phyloP scores from a whole-genome alignment of 352 stramenopile genomes.

The Elongisporangium prolatum region DNA sequence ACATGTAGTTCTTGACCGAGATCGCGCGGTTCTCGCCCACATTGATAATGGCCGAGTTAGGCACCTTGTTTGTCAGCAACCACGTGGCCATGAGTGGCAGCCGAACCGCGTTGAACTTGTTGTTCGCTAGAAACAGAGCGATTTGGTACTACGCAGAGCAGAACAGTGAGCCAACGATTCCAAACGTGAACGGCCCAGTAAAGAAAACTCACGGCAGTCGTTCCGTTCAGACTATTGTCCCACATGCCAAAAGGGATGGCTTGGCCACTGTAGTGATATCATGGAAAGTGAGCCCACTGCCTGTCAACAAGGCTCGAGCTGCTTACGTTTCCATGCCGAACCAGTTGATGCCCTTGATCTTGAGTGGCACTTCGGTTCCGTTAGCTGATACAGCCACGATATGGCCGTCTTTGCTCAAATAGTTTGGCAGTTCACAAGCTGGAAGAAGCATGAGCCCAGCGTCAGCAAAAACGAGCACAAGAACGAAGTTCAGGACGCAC shows the following conservation, averaged over 20 bases:
- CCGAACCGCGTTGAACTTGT: slow-evolving; percentile 79
- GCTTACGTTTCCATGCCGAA: slow-evolving; percentile 69
- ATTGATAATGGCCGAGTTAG: slow-evolving; percentile 40
- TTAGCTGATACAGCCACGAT: slow-evolving; percentile 52
- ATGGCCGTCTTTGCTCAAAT: slow-evolving; percentile 61
- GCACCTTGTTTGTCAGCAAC: slow-evolving; percentile 58
- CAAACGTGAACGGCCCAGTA: neutral
- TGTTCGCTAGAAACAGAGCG: slow-evolving; percentile 53
- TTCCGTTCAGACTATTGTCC: slow-evolving; percentile 66
- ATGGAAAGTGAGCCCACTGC: no score
- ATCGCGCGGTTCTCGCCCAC: slow-evolving; percentile 56
- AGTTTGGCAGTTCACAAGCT: slow-evolving; percentile 61
- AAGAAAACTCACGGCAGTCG: slow-evolving; percentile 34
- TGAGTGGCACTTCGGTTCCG: slow-evolving; percentile 42
- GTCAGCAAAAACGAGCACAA: neutral
- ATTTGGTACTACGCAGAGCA: slow-evolving; percentile 42
- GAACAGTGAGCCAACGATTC: neutral
- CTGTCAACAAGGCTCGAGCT: neutral
- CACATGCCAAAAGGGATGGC: slow-evolving; percentile 65
- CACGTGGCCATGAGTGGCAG: slow-evolving; percentile 57
- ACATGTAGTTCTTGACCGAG: slow-evolving; percentile 45
- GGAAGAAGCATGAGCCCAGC: neutral
- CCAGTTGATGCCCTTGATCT: slow-evolving; percentile 81
- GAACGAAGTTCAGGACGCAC: slow-evolving; percentile 3
- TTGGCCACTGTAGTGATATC: slow-evolving; percentile 19